phyloP scores from a whole-genome alignment of 1,284 basidiomycete species.

The Pascua sp. region DNA sequence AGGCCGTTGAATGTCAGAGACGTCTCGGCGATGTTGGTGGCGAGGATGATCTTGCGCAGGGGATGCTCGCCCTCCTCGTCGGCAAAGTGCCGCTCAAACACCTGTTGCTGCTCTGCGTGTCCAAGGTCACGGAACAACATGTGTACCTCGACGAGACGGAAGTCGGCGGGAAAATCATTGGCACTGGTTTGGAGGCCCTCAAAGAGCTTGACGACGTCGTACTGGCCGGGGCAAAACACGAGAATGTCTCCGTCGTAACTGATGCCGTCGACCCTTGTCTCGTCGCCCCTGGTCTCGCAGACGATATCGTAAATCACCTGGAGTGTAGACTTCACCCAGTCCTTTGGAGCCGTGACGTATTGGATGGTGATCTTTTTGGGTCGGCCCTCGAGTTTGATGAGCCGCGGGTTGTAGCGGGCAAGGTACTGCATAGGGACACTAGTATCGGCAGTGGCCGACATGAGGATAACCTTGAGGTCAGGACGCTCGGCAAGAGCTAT shows the following conservation, averaged over 20 bases:
- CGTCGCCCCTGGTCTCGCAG: conserved; percentile 72
- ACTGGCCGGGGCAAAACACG: conserved; percentile 64
- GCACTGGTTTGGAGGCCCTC: too few species aligned
- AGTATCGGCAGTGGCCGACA: conserved; percentile 95
- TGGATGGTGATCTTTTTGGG: too few species aligned
- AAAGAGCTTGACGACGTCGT: conserved; percentile 80
- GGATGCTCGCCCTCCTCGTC: too few species aligned
- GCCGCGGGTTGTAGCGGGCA: conserved; percentile 71
- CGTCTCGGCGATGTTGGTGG: conserved; percentile 96
- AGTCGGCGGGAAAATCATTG: too few species aligned
- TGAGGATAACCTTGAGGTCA: conserved; percentile 80
- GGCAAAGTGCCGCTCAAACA: too few species aligned
- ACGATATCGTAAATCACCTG: conserved; percentile 81
- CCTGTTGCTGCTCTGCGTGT: conserved; percentile 80
- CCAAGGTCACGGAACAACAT: conserved; percentile 88
- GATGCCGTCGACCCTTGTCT: too few species aligned
- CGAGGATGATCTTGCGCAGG: conserved; percentile 82
- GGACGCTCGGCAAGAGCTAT: conserved; percentile 74
- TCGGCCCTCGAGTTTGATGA: too few species aligned
- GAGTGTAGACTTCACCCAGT: conserved; percentile 61
- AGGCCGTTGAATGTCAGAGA: conserved; percentile 95
- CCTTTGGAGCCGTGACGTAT: too few species aligned
- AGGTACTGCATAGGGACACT: conserved; percentile 74
- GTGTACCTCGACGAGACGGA: conserved; percentile 67
- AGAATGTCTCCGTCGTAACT: conserved; percentile 84